Evolutionary conservation across 2,329 filamentous ascomycete species (phyloP).

Genomic region (Zymoseptoria crescenta): DNA sequence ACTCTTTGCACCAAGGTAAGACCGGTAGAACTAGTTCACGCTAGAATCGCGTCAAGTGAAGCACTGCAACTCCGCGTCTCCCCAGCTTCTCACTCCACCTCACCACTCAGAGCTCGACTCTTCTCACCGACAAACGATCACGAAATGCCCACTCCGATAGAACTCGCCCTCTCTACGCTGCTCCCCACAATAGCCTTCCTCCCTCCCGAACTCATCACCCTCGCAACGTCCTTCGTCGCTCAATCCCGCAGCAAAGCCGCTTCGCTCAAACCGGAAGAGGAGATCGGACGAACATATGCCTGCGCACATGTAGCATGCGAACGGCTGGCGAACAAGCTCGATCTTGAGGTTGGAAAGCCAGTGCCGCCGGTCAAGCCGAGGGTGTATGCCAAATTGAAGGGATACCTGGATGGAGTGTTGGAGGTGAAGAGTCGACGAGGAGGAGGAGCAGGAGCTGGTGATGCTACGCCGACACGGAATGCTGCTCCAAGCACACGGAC

Average conservation of each 20-base stretch:
- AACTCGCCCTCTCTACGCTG: conserved; percentile 64
- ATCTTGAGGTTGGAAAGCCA: conserved; percentile 68
- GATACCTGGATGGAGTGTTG: conserved; percentile 68
- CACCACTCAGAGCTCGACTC: not conserved
- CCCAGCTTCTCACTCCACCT: not conserved
- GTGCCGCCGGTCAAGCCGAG: conserved; percentile 70
- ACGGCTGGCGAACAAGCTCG: conserved; percentile 66
- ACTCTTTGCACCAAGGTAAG: no score
- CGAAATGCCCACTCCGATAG: conserved; percentile 62
- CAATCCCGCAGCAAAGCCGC: conserved; percentile 72
- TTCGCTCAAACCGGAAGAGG: conserved; percentile 74
- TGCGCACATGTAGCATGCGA: conserved; percentile 88
- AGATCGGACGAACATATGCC: conserved; percentile 74
- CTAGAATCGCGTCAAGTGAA: no score
- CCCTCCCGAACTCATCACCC: conserved; percentile 60
- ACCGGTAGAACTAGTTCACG: no score
- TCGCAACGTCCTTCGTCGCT: conserved; percentile 65
- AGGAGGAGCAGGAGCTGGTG: conserved; percentile 4
- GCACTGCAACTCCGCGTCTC: not conserved
- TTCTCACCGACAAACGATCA: not conserved
- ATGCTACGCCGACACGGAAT: conserved; percentile 1
- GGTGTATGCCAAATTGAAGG: conserved; percentile 76
- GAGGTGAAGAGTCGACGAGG: conserved; percentile 11
- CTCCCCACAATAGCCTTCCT: conserved; percentile 66
- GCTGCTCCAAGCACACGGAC: not conserved